A percentile compares a stretch with the other conserved stretches of the same genome.
phyloP scores from a whole-genome alignment of 306 rosid genomes.

The Hippophae tibetana region DNA sequence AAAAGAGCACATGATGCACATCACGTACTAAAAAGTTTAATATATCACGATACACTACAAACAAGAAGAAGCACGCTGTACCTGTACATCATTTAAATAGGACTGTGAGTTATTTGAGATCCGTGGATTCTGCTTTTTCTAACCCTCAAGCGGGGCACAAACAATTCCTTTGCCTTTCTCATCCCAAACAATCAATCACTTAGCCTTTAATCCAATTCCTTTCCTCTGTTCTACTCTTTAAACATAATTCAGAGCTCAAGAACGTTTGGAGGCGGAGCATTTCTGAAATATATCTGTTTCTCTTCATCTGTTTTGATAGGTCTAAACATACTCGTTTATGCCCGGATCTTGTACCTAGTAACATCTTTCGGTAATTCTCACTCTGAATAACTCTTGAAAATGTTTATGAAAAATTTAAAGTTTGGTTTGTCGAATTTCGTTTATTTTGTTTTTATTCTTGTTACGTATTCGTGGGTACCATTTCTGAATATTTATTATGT shows the following conservation, averaged over 20 bases:
- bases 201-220: neutral
- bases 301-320: conserved; percentile 1
- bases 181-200: neutral
- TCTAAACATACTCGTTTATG: conserved; percentile 4
- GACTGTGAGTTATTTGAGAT: conserved; percentile 28
- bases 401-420: neutral
- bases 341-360: neutral
- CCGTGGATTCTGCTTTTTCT: conserved; percentile 13
- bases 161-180: conserved; percentile 11
- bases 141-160: conserved; percentile 9
- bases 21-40: too few relatives aligned
- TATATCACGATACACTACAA: too few relatives aligned
- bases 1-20: too few relatives aligned
- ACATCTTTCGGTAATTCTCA: conserved; percentile 25
- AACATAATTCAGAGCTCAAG: conserved; percentile 1
- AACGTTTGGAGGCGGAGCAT: neutral
- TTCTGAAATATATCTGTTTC: neutral
- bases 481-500: neutral
- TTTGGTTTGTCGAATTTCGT: neutral
- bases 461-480: neutral
- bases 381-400: conserved; percentile 2
- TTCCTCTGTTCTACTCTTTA: neutral
- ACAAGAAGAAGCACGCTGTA: neutral
- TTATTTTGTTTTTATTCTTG: neutral
- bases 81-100: conserved; percentile 14